Base-by-base conservation (phyloP, 495 filamentous ascomycete species). In the Articulospora tetracladia region DNA sequence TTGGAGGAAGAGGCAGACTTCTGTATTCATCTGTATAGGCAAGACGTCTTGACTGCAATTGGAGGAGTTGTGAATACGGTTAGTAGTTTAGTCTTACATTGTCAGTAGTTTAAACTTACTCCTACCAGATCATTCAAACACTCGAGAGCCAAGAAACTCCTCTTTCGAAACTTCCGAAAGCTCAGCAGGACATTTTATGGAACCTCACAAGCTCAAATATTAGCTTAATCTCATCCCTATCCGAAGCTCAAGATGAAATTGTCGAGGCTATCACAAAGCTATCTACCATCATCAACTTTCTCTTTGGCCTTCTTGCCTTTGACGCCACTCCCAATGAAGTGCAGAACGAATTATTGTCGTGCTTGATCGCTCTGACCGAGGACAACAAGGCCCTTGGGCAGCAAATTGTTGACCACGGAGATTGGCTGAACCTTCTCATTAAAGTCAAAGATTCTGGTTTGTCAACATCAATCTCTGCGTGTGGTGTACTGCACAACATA, bases 1-100 rank as follows among this genome's bases (percentile, higher is more conserved):
- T 69, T 78, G 59, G 79, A 83, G 58, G 84, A 86, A 63, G 83
- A 85, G 57, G 71, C 74, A 7, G 82, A 84, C 58, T 85, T 86
- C 49, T 82, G 81, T 57, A 71, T 87, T n/a, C 81, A 86, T 56
- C 66, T 87, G 55, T 86, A 77, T 59, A 70, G 84, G 52, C 71
- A 79, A 30, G 83, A 85, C 66, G 67, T 84, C 22, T 59, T 86
- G 39, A 81, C 81, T 20, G 79, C 83, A 19, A 73, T 82, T 49
- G 72, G 77, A 49, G 75, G 77, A 69, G 79, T 77, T 46, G 70
- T 76, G 19, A 69, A 75, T 50, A 75, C 73, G 57, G 81, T 86
- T 68, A 70, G 77, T 64, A 36, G 2, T 48, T 32, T 47, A 24
- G 23, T 55, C 25, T 56, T 55, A 25, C 15, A 25, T n/a, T 36